These are phyloP conservation scores for Marchantia paleacea DNA, from an alignment of 225 moss, liverwort and hornwort genomes.

Conservation along the genomic window DNA sequence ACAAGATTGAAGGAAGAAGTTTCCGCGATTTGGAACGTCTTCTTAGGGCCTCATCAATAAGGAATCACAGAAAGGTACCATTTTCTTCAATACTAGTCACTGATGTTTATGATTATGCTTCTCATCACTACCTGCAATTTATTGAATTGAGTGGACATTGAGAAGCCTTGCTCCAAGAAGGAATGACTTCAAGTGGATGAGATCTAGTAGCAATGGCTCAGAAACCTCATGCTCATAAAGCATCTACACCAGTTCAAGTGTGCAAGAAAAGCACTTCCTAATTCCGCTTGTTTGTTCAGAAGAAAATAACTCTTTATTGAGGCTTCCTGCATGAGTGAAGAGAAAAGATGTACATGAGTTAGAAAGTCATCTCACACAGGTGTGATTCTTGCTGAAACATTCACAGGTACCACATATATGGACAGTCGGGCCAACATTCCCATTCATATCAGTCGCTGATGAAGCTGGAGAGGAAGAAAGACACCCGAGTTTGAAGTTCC, in stretches of 20 bases:
- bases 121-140: too few relatives aligned
- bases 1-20: conserved; percentile 8
- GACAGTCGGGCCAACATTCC: conserved; percentile 2
- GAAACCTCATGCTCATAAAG: too few relatives aligned
- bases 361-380: not conserved
- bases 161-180: too few relatives aligned
- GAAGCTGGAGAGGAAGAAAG: not conserved
- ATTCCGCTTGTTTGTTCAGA: too few relatives aligned
- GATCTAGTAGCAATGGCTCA: too few relatives aligned
- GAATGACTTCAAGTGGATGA: too few relatives aligned
- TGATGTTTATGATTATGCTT: too few relatives aligned
- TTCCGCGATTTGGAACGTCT: not conserved
- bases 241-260: too few relatives aligned
- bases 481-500: conserved; percentile 27
- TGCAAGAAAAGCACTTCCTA: too few relatives aligned
- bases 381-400: not conserved
- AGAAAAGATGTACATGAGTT: not conserved
- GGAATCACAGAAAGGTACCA: not conserved
- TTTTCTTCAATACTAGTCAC: too few relatives aligned
- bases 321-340: not conserved
- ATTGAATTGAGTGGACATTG: too few relatives aligned
- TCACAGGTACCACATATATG: not conserved
- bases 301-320: not conserved
- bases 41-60: not conserved
- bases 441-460: not conserved